These are phyloP conservation scores for Berkeleyomyces rouxiae DNA, from an alignment of 2,329 filamentous ascomycete species.

Conservation along the genomic window DNA sequence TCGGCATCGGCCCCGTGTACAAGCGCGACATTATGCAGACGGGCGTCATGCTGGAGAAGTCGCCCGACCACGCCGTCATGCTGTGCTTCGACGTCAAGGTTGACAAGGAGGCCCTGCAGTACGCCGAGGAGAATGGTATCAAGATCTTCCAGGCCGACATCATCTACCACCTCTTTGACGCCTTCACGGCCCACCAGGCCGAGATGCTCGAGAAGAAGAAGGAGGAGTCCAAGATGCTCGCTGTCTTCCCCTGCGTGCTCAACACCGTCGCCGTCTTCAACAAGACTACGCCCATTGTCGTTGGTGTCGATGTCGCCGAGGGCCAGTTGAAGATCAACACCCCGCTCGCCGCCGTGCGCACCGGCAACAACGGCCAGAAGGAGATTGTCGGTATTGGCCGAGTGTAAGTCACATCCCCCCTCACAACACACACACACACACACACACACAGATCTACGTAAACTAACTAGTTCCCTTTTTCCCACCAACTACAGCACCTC, in stretches of 20 bases:
- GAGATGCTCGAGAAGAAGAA: conserved; percentile 78
- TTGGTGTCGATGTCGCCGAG: conserved; percentile 91
- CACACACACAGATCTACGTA: not conserved
- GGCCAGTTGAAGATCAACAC: conserved; percentile 76
- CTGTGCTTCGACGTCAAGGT: conserved; percentile 99
- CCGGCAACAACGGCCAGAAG: conserved; percentile 64
- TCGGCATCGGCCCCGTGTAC: conserved; percentile 92
- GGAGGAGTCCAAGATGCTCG: conserved; percentile 87
- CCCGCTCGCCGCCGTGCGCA: conserved; percentile 74
- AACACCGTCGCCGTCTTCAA: conserved; percentile 89
- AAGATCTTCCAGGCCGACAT: conserved; percentile 98
- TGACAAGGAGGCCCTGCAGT: conserved; percentile 82
- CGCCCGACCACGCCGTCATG: conserved; percentile 94
- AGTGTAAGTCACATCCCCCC: conserved; percentile 51
- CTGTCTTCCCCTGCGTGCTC: conserved; percentile 92
- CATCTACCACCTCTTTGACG: conserved; percentile 95
- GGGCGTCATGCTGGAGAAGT: conserved; percentile 92
- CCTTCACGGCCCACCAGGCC: conserved; percentile 90
- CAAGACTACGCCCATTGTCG: conserved; percentile 88
- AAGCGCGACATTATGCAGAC: conserved; percentile 95
- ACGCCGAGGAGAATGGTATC: conserved; percentile 86
- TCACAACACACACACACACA: too few species aligned
- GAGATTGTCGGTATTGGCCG: conserved; percentile 73
- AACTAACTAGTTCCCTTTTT: conserved; percentile 17
- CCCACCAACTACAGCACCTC: conserved; percentile 45